These are phyloP conservation scores for Linnemannia zychae DNA, from an alignment of 192 early-diverging fungal species.

Conservation along the genomic window DNA sequence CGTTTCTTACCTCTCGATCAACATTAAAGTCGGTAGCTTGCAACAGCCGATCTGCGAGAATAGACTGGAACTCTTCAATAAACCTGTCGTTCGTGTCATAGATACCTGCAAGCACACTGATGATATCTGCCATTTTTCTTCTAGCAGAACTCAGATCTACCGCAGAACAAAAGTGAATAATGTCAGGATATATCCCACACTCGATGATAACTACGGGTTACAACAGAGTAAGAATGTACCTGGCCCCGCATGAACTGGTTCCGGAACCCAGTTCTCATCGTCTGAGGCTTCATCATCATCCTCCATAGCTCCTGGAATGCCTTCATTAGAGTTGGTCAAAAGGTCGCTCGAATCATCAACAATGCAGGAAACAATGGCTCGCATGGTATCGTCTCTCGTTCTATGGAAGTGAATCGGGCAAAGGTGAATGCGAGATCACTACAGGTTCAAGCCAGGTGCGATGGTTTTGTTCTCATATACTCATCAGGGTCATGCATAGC, in stretches of 20 bases:
- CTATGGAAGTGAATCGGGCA: constrained; percentile 22
- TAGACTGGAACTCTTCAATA: constrained; percentile 76
- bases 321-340: constrained; percentile 61
- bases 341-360: constrained; percentile 70
- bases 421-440: background rate
- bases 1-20: constrained; percentile 63
- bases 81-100: constrained; percentile 80
- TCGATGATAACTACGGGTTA: background rate
- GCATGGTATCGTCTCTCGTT: constrained; percentile 73
- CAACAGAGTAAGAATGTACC: constrained; percentile 20
- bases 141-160: constrained; percentile 46
- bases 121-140: constrained; percentile 69
- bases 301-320: constrained; percentile 52
- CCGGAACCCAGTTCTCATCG: constrained; percentile 70
- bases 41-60: constrained; percentile 69
- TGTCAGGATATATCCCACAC: background rate
- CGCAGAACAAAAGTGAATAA: constrained; percentile 48
- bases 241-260: constrained; percentile 71
- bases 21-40: constrained; percentile 61
- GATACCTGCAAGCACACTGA: constrained; percentile 75
- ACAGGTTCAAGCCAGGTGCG: background rate
- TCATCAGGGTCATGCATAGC: background rate
- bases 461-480: background rate
- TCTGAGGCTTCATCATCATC: constrained; percentile 67
- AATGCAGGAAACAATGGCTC: constrained; percentile 75